A percentile compares a stretch with the other conserved stretches of the same genome.
Evolutionary conservation across 2,329 filamentous ascomycete species (phyloP).

Genomic region (Paecilomyces sp.): DNA sequence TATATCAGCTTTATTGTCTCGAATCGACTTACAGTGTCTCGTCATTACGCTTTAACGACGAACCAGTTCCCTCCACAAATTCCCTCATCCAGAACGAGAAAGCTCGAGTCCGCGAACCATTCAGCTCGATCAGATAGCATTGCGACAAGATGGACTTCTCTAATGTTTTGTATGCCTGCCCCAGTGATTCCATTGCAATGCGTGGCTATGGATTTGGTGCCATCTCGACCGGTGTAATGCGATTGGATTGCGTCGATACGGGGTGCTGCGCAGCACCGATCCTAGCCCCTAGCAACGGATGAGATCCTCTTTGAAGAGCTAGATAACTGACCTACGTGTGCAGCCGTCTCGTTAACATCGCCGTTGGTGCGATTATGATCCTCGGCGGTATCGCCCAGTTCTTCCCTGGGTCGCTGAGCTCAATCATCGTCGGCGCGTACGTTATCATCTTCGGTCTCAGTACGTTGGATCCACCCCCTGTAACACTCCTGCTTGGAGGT

Average conservation of each 20-base stretch:
- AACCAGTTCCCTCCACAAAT: not conserved
- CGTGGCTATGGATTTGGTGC: conserved; percentile 1
- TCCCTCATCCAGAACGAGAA: not conserved
- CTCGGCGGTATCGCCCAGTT: conserved; percentile 62
- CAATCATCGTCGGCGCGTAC: conserved; percentile 75
- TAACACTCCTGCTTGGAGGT: not conserved
- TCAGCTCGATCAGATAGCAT: not conserved
- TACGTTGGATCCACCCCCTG: conserved; percentile 37
- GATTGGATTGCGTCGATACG: conserved; percentile 3
- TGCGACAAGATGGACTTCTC: conserved; percentile 74
- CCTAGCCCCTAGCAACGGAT: conserved; percentile 3
- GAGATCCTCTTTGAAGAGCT: conserved; percentile 5
- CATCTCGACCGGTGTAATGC: conserved; percentile 1
- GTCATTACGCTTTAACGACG: not conserved
- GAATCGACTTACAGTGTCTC: not conserved
- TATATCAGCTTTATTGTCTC: not conserved
- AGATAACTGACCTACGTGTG: conserved; percentile 15
- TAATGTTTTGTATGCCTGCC: conserved; percentile 70
- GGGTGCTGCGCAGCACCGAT: conserved; percentile 1
- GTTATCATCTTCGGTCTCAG: conserved; percentile 84
- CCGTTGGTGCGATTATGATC: conserved; percentile 76
- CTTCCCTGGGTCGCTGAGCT: conserved; percentile 43
- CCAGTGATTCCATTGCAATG: not conserved
- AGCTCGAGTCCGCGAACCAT: not conserved
- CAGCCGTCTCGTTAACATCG: conserved; percentile 93